These are phyloP conservation scores for Ceratobasidium sp. DNA, from an alignment of 1,284 basidiomycete genomes.

Conservation along the genomic window DNA sequence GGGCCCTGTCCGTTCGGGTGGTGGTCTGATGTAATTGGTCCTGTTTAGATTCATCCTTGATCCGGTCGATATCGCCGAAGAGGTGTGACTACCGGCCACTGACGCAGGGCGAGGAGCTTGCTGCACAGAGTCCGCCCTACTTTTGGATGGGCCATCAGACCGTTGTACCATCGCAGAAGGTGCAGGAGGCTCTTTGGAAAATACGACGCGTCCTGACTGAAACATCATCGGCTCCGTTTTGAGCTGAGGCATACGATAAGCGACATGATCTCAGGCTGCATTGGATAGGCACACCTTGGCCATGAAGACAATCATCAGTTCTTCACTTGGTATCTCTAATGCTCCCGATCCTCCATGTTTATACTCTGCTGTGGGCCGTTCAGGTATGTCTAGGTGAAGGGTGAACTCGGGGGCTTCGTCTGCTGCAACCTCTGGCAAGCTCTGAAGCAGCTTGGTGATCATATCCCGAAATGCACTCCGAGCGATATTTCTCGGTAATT, in stretches of 20 bases:
- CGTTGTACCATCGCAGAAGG: not conserved
- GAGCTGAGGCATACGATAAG: conserved; percentile 8
- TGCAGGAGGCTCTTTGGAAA: not conserved
- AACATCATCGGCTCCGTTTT: conserved; percentile 35
- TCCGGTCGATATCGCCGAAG: not conserved
- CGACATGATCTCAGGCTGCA: not conserved
- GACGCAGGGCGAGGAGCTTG: not conserved
- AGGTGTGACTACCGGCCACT: not conserved
- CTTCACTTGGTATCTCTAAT: not conserved
- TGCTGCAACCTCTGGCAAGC: not conserved
- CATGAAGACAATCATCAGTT: not conserved
- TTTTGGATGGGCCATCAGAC: not conserved
- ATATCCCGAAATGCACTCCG: conserved; percentile 25
- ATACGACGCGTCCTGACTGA: not conserved
- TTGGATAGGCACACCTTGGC: not conserved
- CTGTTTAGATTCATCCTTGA: conserved; percentile 20
- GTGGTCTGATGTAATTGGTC: not conserved
- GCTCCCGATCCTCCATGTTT: conserved; percentile 13
- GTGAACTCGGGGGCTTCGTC: conserved; percentile 1
- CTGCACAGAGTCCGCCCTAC: not conserved
- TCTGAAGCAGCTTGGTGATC: conserved; percentile 4
- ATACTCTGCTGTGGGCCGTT: conserved; percentile 11
- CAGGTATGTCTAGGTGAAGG: not conserved
- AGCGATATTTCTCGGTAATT: conserved; percentile 21
- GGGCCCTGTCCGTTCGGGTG: conserved; percentile 2